Evolutionary conservation across 2,329 filamentous ascomycete genomes (phyloP).

Genomic region (Waltergamsia citrina): DNA sequence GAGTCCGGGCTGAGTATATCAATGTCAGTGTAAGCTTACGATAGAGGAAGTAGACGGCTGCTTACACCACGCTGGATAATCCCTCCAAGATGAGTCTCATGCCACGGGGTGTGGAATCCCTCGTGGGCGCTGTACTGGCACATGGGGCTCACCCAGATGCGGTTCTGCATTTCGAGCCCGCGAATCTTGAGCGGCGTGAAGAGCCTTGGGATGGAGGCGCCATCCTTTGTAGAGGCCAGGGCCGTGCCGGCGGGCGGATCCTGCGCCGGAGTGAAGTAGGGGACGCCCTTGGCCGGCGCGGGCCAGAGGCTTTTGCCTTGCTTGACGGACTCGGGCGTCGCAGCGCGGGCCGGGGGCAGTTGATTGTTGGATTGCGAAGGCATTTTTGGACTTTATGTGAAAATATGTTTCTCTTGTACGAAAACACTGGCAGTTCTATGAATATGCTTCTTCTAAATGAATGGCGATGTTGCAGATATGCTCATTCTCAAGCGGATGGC

Average conservation of each 20-base stretch:
- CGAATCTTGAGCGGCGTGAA: conserved; percentile 33
- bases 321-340: conserved; percentile 1
- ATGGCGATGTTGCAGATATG: too few species aligned
- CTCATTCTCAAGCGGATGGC: too few species aligned
- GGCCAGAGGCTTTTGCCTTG: conserved; percentile 1
- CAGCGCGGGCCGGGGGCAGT: not conserved
- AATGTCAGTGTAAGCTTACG: not conserved
- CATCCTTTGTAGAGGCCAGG: conserved; percentile 32
- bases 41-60: too few species aligned
- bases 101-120: conserved; percentile 60
- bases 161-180: conserved; percentile 28
- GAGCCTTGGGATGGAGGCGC: conserved; percentile 34
- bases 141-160: conserved; percentile 30
- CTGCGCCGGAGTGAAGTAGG: conserved; percentile 36
- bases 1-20: conserved; percentile 6
- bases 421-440: too few species aligned
- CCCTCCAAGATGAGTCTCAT: conserved; percentile 60
- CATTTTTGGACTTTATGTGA: too few species aligned
- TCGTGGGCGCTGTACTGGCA: conserved; percentile 31
- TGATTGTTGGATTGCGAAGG: too few species aligned
- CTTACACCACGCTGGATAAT: conserved; percentile 54
- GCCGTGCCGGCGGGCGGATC: conserved; percentile 27
- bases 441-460: too few species aligned
- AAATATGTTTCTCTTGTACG: too few species aligned
- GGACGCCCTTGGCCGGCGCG: conserved; percentile 12